Conservation (phyloP, 1,284 basidiomycete genomes). For the Ustilago crameri region DNA sequence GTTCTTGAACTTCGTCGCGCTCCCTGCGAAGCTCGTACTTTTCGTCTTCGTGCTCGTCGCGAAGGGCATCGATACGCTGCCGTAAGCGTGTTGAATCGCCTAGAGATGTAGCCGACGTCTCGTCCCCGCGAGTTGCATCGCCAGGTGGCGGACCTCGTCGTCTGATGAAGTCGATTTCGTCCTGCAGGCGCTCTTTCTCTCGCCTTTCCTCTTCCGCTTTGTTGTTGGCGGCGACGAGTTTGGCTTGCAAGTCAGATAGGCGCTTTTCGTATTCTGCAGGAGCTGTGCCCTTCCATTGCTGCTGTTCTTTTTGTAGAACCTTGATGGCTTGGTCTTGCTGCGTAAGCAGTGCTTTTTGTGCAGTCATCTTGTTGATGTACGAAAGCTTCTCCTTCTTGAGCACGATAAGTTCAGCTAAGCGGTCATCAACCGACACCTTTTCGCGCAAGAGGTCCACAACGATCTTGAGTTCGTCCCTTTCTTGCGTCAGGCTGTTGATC, state of each 20-base stretch:
- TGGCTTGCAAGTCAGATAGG: slow-evolving; percentile 42
- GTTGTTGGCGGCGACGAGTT: slow-evolving; percentile 41
- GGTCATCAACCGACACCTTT: slow-evolving; percentile 62
- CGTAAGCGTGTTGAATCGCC: slow-evolving; percentile 45
- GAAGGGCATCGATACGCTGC: slow-evolving; percentile 47
- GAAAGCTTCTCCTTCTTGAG: slow-evolving; percentile 63
- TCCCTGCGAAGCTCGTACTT: slow-evolving; percentile 52
- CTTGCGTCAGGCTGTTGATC: slow-evolving; percentile 63
- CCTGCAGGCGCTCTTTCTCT: slow-evolving; percentile 42
- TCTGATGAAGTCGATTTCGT: slow-evolving; percentile 56
- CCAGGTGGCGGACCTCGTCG: slow-evolving; percentile 34
- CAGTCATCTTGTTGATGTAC: slow-evolving; percentile 61
- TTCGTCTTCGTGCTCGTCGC: slow-evolving; percentile 55
- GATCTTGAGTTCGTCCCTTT: slow-evolving; percentile 66
- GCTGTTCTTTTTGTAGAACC: slow-evolving; percentile 58
- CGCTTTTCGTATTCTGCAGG: slow-evolving; percentile 38
- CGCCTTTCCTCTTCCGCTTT: slow-evolving; percentile 41
- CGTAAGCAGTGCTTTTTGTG: slow-evolving; percentile 59
- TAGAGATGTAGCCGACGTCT: slow-evolving; percentile 30
- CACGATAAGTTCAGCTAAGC: slow-evolving; percentile 57
- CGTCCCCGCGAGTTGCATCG: slow-evolving; percentile 32
- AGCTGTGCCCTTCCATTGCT: slow-evolving; percentile 51
- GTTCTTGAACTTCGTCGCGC: slow-evolving; percentile 47
- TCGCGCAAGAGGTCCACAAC: slow-evolving; percentile 64
- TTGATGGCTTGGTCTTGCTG: slow-evolving; percentile 65